A percentile compares a stretch with the other conserved stretches of the same genome.
phyloP scores from a whole-genome alignment of 2,329 filamentous ascomycete species.

The Dactylellina parvicollis region DNA sequence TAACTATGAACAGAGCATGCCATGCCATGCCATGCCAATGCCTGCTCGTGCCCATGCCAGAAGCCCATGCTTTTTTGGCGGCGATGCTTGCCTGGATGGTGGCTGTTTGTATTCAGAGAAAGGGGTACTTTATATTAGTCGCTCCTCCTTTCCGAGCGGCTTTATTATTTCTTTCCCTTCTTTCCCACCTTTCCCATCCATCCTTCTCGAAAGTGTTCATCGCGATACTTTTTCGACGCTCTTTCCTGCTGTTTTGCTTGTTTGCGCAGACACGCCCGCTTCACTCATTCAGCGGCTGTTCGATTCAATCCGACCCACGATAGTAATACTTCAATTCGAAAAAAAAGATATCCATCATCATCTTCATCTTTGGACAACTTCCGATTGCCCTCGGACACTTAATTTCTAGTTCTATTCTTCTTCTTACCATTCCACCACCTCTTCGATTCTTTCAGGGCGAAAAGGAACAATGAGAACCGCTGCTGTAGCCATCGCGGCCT shows the following conservation, averaged over 20 bases:
- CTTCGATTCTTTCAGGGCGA: conserved; percentile 37
- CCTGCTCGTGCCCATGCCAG: neutral
- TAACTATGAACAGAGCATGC: too few species aligned
- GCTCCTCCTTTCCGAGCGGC: conserved; percentile 1
- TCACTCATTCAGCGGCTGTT: conserved; percentile 54
- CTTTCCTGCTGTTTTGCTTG: conserved; percentile 52
- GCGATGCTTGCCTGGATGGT: neutral
- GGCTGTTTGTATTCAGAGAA: neutral
- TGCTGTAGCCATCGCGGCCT: conserved; percentile 52
- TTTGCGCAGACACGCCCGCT: conserved; percentile 48
- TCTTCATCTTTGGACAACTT: neutral
- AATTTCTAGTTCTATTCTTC: conserved; percentile 34
- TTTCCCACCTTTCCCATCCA: conserved; percentile 3
- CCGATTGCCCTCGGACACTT: conserved; percentile 26
- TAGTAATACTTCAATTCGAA: conserved; percentile 18
- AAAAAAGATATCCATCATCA: neutral
- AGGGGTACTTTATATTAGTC: conserved; percentile 15
- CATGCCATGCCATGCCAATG: neutral
- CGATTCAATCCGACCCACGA: conserved; percentile 52
- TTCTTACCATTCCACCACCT: neutral
- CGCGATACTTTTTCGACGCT: conserved; percentile 52
- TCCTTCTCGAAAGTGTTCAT: conserved; percentile 31
- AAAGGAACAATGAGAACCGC: conserved; percentile 37
- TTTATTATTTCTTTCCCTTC: conserved; percentile 9
- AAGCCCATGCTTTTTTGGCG: neutral